Evolutionary conservation across 495 filamentous ascomycete species (phyloP).

Genomic region (Podospora pseudoanserina): DNA sequence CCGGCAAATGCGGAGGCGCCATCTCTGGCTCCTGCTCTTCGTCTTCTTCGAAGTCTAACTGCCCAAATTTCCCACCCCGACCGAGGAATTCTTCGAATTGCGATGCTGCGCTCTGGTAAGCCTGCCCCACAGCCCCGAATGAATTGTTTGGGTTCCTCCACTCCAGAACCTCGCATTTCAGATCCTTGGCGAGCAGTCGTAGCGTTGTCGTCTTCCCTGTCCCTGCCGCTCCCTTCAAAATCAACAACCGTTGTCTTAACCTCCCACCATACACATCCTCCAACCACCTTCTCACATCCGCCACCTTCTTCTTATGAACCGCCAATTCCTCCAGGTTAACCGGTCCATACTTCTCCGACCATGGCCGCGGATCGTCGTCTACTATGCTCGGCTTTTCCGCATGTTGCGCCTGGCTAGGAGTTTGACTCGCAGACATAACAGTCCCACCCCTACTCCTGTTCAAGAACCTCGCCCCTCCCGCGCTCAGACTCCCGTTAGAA

Average conservation of each 20-base stretch:
- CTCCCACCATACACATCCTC: conserved; percentile 64
- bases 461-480: conserved; percentile 41
- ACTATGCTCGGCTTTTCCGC: background rate
- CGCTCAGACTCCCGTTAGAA: conserved; percentile 4
- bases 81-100: conserved; percentile 91
- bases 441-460: conserved; percentile 12
- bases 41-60: conserved; percentile 60
- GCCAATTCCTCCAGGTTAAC: conserved; percentile 72
- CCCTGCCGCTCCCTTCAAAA: conserved; percentile 89
- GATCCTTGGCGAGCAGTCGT: conserved; percentile 63
- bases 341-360: conserved; percentile 82
- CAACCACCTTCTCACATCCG: conserved; percentile 80
- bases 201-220: conserved; percentile 89
- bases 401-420: background rate
- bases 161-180: conserved; percentile 74
- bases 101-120: conserved; percentile 60
- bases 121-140: conserved; percentile 47
- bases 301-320: conserved; percentile 89
- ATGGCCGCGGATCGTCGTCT: conserved; percentile 57
- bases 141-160: conserved; percentile 80
- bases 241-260: conserved; percentile 63
- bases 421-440: background rate
- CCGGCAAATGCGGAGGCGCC: conserved; percentile 18
- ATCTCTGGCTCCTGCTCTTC: conserved; percentile 10
- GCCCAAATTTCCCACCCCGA: conserved; percentile 71